Percentiles rank a stretch among this genome's conserved stretches.
These are phyloP conservation scores for Collybia sordida DNA, from an alignment of 768 basidiomycete species.

Conservation along the genomic window DNA sequence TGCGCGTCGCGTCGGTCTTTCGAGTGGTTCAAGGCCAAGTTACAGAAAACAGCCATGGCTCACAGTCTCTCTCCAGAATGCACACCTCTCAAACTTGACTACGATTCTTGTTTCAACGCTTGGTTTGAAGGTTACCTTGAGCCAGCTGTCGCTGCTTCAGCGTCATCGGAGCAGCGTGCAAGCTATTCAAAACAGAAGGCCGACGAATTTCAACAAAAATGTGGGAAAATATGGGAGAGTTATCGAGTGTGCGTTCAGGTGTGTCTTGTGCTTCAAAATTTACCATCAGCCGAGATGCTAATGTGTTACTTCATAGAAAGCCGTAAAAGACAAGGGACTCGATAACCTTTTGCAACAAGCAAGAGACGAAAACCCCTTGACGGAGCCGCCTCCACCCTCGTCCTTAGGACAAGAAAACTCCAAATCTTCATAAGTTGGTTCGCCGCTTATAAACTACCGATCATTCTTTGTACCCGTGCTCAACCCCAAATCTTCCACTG, in stretches of 20 bases:
- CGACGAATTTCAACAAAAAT: constrained; percentile 83
- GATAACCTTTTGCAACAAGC: constrained; percentile 78
- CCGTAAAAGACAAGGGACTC: constrained; percentile 76
- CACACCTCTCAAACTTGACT: constrained; percentile 85
- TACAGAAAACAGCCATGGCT: constrained; percentile 50
- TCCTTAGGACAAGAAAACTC: constrained; percentile 6
- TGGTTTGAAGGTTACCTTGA: constrained; percentile 98
- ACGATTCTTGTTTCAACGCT: constrained; percentile 94
- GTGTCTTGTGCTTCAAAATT: constrained; percentile 19
- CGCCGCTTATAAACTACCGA: too few species aligned
- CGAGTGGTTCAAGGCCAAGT: too few species aligned
- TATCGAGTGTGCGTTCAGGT: constrained; percentile 88
- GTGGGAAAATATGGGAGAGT: constrained; percentile 78
- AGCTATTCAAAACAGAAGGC: constrained; percentile 77
- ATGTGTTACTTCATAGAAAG: constrained; percentile 50
- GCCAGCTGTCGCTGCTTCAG: constrained; percentile 55
- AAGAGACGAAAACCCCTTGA: constrained; percentile 74
- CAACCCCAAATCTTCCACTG: too few species aligned
- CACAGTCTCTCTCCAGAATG: constrained; percentile 81
- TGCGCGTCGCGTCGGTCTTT: too few species aligned
- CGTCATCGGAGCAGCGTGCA: constrained; percentile 43
- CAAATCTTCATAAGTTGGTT: too few species aligned
- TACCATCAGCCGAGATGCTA: not conserved
- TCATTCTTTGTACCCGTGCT: too few species aligned
- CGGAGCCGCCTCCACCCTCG: constrained; percentile 51